A percentile compares a stretch with the other conserved stretches of the same genome.
These are phyloP conservation scores for Iris pallida DNA, from an alignment of 116 monocot species.

Conservation along the genomic window DNA sequence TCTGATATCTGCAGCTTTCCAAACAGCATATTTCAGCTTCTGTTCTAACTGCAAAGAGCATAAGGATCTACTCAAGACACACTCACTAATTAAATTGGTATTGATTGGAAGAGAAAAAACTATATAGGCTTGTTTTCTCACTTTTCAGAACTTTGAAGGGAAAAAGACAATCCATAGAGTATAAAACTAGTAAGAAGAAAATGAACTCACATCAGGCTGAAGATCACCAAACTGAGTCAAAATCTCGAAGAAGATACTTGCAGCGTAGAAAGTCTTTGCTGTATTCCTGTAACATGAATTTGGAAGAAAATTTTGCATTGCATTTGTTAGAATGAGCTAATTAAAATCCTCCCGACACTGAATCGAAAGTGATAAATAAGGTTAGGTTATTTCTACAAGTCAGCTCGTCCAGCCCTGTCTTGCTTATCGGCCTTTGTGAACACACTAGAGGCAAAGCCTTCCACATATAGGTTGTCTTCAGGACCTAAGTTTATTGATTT, in stretches of 20 bases:
- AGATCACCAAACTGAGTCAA: slow-evolving; percentile 83
- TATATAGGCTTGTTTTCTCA: no score
- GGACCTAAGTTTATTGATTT: slow-evolving; percentile 66
- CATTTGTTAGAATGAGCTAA: no score
- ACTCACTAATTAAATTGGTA: no score
- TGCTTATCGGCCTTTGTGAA: slow-evolving; percentile 97
- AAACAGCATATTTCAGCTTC: slow-evolving; percentile 91
- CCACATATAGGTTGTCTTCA: slow-evolving; percentile 83
- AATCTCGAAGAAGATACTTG: slow-evolving; percentile 91
- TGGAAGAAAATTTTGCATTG: no score
- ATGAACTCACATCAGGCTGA: slow-evolving; percentile 70
- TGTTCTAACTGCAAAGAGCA: slow-evolving; percentile 62
- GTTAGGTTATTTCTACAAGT: slow-evolving; percentile 43
- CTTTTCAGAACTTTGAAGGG: neutral
- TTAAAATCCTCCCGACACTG: no score
- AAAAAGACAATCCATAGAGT: neutral
- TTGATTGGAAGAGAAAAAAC: no score
- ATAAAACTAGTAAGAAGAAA: neutral
- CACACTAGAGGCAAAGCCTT: slow-evolving; percentile 95
- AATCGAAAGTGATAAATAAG: slow-evolving; percentile 5
- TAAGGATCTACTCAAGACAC: neutral
- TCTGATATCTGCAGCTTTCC: slow-evolving; percentile 98
- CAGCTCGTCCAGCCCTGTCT: slow-evolving; percentile 89
- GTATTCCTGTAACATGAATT: slow-evolving; percentile 74
- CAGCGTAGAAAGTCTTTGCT: slow-evolving; percentile 98